Evolutionary conservation across 257 asterid genomes (phyloP).

Genomic region (Solanum corneliomulleri): DNA sequence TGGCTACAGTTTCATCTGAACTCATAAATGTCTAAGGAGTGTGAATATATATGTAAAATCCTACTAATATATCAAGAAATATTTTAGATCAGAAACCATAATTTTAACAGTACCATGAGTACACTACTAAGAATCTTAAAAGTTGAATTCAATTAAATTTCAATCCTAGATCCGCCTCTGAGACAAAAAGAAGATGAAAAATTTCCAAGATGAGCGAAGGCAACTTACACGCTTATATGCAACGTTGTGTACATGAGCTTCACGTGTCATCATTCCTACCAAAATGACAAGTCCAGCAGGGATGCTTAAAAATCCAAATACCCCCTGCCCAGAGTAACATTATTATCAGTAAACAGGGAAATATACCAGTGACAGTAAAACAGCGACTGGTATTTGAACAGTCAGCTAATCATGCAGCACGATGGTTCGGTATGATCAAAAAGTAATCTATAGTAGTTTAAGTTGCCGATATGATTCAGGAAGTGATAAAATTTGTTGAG

Average conservation of each 20-base stretch:
- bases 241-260: conserved; percentile 12
- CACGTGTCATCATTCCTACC: conserved; percentile 43
- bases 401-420: not conserved
- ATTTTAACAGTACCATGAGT: not conserved
- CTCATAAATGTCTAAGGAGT: not conserved
- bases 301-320: conserved; percentile 48
- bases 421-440: not conserved
- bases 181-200: not conserved
- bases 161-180: not conserved
- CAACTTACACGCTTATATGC: not conserved
- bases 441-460: not conserved
- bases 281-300: conserved; percentile 45
- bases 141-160: not conserved
- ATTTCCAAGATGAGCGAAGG: not conserved
- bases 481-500: not conserved
- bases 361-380: not conserved
- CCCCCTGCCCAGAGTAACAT: conserved; percentile 26
- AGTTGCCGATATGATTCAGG: not conserved
- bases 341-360: not conserved
- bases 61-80: not conserved
- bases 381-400: not conserved
- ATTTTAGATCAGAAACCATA: not conserved
- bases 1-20: not conserved
- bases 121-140: not conserved
- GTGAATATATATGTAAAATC: not conserved